Percentiles rank a stretch among this genome's conserved stretches.
phyloP scores from a whole-genome alignment of 2,329 filamentous ascomycete genomes.

The Xylaria arbuscula region DNA sequence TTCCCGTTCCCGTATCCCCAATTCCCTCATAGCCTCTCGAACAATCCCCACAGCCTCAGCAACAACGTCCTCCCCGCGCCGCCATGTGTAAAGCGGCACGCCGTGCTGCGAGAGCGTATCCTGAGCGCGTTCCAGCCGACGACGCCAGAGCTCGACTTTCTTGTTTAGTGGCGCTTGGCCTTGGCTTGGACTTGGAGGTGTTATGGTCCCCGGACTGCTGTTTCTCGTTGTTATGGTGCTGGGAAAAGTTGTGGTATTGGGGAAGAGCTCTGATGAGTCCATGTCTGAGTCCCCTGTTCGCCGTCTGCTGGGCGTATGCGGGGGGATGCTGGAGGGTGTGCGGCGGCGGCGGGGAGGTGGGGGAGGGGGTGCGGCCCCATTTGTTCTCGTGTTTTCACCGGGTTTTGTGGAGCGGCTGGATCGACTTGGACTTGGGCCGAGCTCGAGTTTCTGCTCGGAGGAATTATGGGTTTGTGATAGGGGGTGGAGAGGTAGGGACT shows the following conservation, averaged over 20 bases:
- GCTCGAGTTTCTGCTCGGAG: conserved; percentile 46
- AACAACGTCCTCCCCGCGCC: conserved; percentile 75
- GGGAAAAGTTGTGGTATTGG: conserved; percentile 48
- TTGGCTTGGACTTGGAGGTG: conserved; percentile 38
- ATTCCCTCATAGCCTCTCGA: conserved; percentile 61
- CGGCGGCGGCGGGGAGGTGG: conserved; percentile 60
- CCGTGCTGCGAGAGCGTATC: conserved; percentile 69
- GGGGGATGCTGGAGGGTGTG: conserved; percentile 52
- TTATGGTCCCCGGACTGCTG: conserved; percentile 35
- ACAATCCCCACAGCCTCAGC: conserved; percentile 74
- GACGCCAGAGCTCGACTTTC: conserved; percentile 78
- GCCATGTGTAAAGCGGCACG: conserved; percentile 78
- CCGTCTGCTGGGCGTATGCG: conserved; percentile 40
- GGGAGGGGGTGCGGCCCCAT: conserved; percentile 55
- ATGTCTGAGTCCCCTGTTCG: conserved; percentile 54
- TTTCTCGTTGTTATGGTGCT: conserved; percentile 40
- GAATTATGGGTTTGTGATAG: conserved; percentile 57
- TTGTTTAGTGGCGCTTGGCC: conserved; percentile 62
- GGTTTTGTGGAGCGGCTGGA: conserved; percentile 4
- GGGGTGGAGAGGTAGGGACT: conserved; percentile 49
- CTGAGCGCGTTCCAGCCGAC: conserved; percentile 74
- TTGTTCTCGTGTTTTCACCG: conserved; percentile 25
- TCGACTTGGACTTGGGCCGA: not conserved
- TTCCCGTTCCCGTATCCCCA: conserved; percentile 45
- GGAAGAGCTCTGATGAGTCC: conserved; percentile 56